Percentiles rank a stretch among this genome's conserved stretches.
These are phyloP conservation scores for Cryptococcus wingfieldii DNA, from an alignment of 1,284 basidiomycete species.

Conservation along the genomic window DNA sequence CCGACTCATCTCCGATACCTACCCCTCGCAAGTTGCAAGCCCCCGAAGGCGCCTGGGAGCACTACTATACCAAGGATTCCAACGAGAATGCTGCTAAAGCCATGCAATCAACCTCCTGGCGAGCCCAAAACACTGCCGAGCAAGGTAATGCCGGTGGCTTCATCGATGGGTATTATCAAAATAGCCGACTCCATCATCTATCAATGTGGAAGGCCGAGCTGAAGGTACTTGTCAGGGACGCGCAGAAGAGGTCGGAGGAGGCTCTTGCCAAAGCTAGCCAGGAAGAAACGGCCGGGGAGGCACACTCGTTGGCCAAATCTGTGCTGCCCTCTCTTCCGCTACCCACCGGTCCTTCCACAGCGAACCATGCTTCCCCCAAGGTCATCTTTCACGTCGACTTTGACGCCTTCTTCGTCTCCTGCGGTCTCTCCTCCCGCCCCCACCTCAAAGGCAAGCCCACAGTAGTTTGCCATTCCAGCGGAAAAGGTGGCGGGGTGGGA, in stretches of 20 bases:
- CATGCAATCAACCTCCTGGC: constrained; percentile 78
- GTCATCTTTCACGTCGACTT: constrained; percentile 94
- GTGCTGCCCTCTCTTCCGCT: constrained; percentile 12
- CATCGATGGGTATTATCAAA: constrained; percentile 83
- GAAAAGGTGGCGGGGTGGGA: constrained; percentile 52
- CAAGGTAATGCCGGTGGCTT: constrained; percentile 68
- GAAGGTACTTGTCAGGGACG: constrained; percentile 71
- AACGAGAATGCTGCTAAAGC: constrained; percentile 69
- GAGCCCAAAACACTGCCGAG: constrained; percentile 73
- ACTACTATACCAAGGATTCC: constrained; percentile 53
- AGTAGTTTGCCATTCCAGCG: constrained; percentile 86
- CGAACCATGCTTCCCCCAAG: constrained; percentile 48
- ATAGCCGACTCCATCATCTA: constrained; percentile 80
- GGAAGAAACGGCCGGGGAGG: neutral
- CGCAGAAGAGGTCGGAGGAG: constrained; percentile 64
- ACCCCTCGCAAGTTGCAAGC: constrained; percentile 12
- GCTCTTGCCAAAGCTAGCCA: neutral
- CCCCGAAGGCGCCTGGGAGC: constrained; percentile 30
- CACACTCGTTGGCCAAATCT: constrained; percentile 20
- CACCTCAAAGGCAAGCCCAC: constrained; percentile 78
- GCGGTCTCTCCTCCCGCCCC: constrained; percentile 71
- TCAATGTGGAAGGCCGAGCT: constrained; percentile 91
- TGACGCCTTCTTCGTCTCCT: constrained; percentile 94
- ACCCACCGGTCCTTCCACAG: constrained; percentile 7
- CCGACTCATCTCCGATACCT: constrained; percentile 47